Percentiles rank a stretch among this genome's conserved stretches.
These are phyloP conservation scores for Cutaneotrichosporon cavernicola DNA, from an alignment of 1,284 basidiomycete species.

Conservation along the genomic window DNA sequence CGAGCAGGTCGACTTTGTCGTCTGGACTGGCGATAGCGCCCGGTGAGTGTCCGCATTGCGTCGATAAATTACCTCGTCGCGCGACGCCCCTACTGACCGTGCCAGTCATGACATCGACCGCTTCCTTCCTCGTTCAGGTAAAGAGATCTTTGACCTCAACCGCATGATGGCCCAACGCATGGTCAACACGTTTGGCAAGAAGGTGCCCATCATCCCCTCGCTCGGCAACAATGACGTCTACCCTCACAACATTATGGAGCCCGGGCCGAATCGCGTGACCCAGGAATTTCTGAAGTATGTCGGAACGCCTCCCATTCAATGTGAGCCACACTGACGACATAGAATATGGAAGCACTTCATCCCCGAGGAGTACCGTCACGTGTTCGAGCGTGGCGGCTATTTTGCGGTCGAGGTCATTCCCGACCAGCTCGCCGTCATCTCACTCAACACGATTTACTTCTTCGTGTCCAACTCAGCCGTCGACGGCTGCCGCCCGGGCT, in stretches of 20 bases:
- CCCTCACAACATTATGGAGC: slow-evolving; percentile 63
- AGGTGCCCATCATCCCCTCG: slow-evolving; percentile 78
- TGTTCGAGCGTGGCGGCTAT: slow-evolving; percentile 81
- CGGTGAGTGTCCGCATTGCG: slow-evolving; percentile 57
- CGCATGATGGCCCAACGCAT: slow-evolving; percentile 68
- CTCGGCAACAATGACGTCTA: slow-evolving; percentile 89
- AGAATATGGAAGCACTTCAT: slow-evolving; percentile 83
- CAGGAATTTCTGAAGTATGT: slow-evolving; percentile 68
- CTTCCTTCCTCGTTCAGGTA: slow-evolving; percentile 70
- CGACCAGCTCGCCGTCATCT: slow-evolving; percentile 72
- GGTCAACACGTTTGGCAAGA: slow-evolving; percentile 66
- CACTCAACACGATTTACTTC: slow-evolving; percentile 89
- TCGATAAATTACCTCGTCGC: slow-evolving; percentile 6
- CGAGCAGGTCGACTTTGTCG: slow-evolving; percentile 81
- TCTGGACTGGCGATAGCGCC: slow-evolving; percentile 92
- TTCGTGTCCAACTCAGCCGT: slow-evolving; percentile 74
- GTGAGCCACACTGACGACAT: slow-evolving; percentile 13
- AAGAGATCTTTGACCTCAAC: slow-evolving; percentile 79
- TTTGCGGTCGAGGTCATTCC: slow-evolving; percentile 79
- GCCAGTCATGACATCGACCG: slow-evolving; percentile 83
- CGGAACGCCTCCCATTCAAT: slow-evolving; percentile 5
- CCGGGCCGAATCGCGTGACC: slow-evolving; percentile 77
- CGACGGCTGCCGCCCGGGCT: slow-evolving; percentile 65
- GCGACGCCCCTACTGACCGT: slow-evolving; percentile 15
- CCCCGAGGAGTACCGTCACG: slow-evolving; percentile 74